Evolutionary conservation across 768 basidiomycete species (phyloP), one percentile per base, ranked within the genome.

Genomic region (Russula brevipes): DNA sequence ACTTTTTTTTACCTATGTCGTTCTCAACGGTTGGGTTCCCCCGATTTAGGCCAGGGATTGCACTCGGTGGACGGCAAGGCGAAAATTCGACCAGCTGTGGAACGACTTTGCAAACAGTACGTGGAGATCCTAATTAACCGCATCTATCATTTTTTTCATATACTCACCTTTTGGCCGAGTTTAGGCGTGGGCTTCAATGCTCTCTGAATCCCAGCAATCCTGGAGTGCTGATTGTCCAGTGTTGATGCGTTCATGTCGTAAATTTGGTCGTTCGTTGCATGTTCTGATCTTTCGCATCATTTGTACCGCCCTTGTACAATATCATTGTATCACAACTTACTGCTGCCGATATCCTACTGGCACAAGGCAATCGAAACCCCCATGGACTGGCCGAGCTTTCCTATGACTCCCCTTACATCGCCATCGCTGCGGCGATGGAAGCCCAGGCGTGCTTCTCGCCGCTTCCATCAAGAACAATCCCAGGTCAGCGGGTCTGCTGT

Each of bases 41-140:
- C 17, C 16, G n/a, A 39, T 24, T 9, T 30, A 63, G 62, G 57
- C 7, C 54, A 59, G 46, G 57, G 62, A 2, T n/a, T 42, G 17
- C 57, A 63, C 39, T 1, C 62, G 31, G 31, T 51, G 12, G 57
- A 16, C n/a, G 57, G 51, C 17, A 46, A n/a, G 17, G 39, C 45
- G 10, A 63, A 63, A 51, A 59, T 59, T 6, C 52, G 62, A 14
- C 61, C 52, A 10, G 62, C 63, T n/a, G 3, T 64, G 41, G 47
- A 60, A 36, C 9, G 31, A 3, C 7, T 44, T 12, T 60, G 53
- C 14, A 30, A 41, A 1, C 16, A 60, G 58, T 64, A 39, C 5
- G 63, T 60, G 35, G n/a, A 30, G 44, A 38, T 53, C 11, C 9
- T 24, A 12, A 3, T 12, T 2, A 5, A 16, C 16, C n/a, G 42